Evolutionary conservation across 306 rosid species (phyloP).

Genomic region (Prunus dulcis): DNA sequence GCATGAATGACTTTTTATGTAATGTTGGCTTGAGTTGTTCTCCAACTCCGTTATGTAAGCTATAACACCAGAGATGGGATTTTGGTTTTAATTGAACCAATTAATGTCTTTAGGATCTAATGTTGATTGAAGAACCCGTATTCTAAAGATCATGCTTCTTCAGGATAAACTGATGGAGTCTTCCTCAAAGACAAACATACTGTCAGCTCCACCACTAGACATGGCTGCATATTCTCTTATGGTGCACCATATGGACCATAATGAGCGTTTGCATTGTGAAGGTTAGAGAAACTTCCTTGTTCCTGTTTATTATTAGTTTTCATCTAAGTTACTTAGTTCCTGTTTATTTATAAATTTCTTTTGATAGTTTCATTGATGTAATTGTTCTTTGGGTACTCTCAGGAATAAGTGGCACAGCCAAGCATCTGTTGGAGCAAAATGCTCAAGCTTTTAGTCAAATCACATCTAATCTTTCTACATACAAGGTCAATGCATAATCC

Average conservation of each 20-base stretch:
- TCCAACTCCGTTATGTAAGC: constrained; percentile 19
- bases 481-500: constrained; percentile 61
- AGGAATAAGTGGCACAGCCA: constrained; percentile 66
- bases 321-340: constrained; percentile 3
- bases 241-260: constrained; percentile 47
- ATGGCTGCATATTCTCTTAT: constrained; percentile 55
- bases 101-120: constrained; percentile 60
- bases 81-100: constrained; percentile 45
- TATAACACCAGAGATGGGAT: constrained; percentile 28
- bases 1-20: neutral
- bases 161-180: constrained; percentile 88
- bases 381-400: constrained; percentile 34
- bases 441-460: constrained; percentile 79
- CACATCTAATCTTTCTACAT: constrained; percentile 60
- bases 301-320: neutral
- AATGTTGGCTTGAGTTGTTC: neutral
- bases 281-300: constrained; percentile 47
- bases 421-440: constrained; percentile 84
- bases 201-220: constrained; percentile 45
- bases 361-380: constrained; percentile 16
- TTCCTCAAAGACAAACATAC: constrained; percentile 50
- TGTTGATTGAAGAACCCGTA: constrained; percentile 73
- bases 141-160: constrained; percentile 76
- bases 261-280: constrained; percentile 49
- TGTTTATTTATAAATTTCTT: neutral